phyloP scores from a whole-genome alignment of 805 yeast genomes.

The Lachancea nothofagi region DNA sequence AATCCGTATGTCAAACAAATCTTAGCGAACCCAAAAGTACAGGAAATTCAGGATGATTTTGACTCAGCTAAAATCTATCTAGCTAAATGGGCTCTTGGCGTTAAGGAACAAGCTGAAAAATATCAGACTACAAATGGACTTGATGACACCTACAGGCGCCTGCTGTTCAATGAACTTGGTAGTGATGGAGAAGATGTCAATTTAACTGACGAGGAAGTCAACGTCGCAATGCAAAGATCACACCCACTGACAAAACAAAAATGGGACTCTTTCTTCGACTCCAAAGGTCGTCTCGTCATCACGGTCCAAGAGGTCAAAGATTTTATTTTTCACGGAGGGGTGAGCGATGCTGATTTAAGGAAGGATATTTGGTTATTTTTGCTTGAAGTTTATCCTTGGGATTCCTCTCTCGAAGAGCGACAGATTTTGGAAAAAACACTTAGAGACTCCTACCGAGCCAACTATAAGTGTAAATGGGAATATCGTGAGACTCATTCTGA shows the following conservation, averaged over 20 bases:
- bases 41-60: slow-evolving; percentile 74
- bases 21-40: slow-evolving; percentile 73
- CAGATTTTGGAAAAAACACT: slow-evolving; percentile 50
- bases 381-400: slow-evolving; percentile 86
- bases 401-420: slow-evolving; percentile 66
- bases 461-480: slow-evolving; percentile 67
- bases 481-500: slow-evolving; percentile 34
- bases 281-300: slow-evolving; percentile 62
- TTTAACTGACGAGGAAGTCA: slow-evolving; percentile 35
- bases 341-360: slow-evolving; percentile 48
- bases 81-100: slow-evolving; percentile 95
- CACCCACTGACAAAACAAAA: slow-evolving; percentile 45
- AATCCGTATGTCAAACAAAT: slow-evolving; percentile 42
- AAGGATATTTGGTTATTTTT: slow-evolving; percentile 82
- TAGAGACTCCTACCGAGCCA: slow-evolving; percentile 51
- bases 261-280: slow-evolving; percentile 84
- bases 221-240: slow-evolving; percentile 58
- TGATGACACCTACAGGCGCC: slow-evolving; percentile 51
- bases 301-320: slow-evolving; percentile 77
- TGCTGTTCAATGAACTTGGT: slow-evolving; percentile 58
- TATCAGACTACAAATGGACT: slow-evolving; percentile 41
- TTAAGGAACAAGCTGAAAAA: slow-evolving; percentile 83
- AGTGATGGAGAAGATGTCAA: slow-evolving; percentile 34
- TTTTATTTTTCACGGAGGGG: slow-evolving; percentile 86
- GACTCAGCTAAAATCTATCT: slow-evolving; percentile 87